Evolutionary conservation across 2,329 filamentous ascomycete species (phyloP).

Genomic region (Cladophialophora exuberans): DNA sequence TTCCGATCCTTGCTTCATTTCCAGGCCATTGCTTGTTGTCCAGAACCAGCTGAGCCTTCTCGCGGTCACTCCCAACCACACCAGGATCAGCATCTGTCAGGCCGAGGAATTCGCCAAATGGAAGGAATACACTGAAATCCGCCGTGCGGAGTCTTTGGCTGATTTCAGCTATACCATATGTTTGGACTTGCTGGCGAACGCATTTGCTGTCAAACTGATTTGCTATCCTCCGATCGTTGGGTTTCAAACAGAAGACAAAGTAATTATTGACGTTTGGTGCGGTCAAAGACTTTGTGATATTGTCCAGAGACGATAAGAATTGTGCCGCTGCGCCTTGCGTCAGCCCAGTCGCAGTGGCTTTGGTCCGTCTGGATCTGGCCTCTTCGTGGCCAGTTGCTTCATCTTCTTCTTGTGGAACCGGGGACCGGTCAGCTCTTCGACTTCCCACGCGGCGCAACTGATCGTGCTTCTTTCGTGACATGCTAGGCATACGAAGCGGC

Average conservation of each 20-base stretch:
- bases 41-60: conserved; percentile 88
- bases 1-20: conserved; percentile 88
- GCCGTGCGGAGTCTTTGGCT: conserved; percentile 89
- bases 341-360: conserved; percentile 44
- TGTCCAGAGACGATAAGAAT: conserved; percentile 85
- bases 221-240: conserved; percentile 93
- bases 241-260: conserved; percentile 96
- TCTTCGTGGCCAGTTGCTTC: conserved; percentile 30
- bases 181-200: conserved; percentile 90
- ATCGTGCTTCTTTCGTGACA: conserved; percentile 77
- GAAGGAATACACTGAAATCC: conserved; percentile 93
- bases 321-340: conserved; percentile 89
- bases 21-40: conserved; percentile 90
- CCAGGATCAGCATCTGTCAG: conserved; percentile 81
- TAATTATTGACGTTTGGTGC: conserved; percentile 87
- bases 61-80: conserved; percentile 86
- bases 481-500: conserved; percentile 87
- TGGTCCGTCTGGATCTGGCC: conserved; percentile 35
- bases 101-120: conserved; percentile 93
- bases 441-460: conserved; percentile 52
- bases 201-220: conserved; percentile 99
- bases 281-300: conserved; percentile 83
- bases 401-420: conserved; percentile 46
- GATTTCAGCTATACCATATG: conserved; percentile 94
- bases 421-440: conserved; percentile 37